These are phyloP conservation scores for Hypomyces perniciosus DNA, from an alignment of 2,329 filamentous ascomycete genomes.

Conservation along the genomic window DNA sequence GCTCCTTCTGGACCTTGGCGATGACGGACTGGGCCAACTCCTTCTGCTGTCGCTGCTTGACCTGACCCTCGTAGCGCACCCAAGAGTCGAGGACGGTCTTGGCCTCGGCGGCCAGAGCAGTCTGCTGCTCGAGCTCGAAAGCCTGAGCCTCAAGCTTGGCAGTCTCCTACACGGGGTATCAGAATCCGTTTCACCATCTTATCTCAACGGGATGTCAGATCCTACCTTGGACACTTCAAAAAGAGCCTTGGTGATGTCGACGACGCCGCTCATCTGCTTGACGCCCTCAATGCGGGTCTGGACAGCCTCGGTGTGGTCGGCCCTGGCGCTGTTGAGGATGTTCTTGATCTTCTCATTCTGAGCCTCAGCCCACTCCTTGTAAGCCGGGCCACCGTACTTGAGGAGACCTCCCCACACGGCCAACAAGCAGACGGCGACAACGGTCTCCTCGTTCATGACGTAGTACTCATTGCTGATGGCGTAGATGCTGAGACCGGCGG, in stretches of 20 bases:
- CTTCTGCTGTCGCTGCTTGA: slow-evolving; percentile 97
- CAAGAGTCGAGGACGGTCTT: slow-evolving; percentile 95
- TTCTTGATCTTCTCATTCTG: slow-evolving; percentile 90
- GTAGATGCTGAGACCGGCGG: slow-evolving; percentile 83
- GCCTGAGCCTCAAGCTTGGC: slow-evolving; percentile 92
- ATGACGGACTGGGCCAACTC: slow-evolving; percentile 92
- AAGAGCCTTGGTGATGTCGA: slow-evolving; percentile 93
- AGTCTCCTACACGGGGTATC: slow-evolving; percentile 64
- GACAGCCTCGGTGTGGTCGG: slow-evolving; percentile 92
- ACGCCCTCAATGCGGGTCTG: slow-evolving; percentile 92
- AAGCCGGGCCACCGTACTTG: slow-evolving; percentile 88
- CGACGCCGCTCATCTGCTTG: slow-evolving; percentile 86
- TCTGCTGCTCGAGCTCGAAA: slow-evolving; percentile 95
- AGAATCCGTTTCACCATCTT: not conserved
- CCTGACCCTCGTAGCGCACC: slow-evolving; percentile 97
- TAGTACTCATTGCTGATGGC: slow-evolving; percentile 99
- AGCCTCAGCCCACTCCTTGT: slow-evolving; percentile 84
- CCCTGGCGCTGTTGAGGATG: slow-evolving; percentile 89
- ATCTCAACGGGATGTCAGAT: not conserved
- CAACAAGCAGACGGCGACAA: slow-evolving; percentile 87
- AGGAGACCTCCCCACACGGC: slow-evolving; percentile 88
- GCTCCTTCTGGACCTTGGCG: slow-evolving; percentile 96
- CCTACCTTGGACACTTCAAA: slow-evolving; percentile 97
- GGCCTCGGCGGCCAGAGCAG: slow-evolving; percentile 83
- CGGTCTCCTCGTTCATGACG: slow-evolving; percentile 97